A percentile compares a stretch with the other conserved stretches of the same genome.
Evolutionary conservation across 2,329 filamentous ascomycete genomes (phyloP).

Genomic region (Hawksworthiomyces lignivorus): DNA sequence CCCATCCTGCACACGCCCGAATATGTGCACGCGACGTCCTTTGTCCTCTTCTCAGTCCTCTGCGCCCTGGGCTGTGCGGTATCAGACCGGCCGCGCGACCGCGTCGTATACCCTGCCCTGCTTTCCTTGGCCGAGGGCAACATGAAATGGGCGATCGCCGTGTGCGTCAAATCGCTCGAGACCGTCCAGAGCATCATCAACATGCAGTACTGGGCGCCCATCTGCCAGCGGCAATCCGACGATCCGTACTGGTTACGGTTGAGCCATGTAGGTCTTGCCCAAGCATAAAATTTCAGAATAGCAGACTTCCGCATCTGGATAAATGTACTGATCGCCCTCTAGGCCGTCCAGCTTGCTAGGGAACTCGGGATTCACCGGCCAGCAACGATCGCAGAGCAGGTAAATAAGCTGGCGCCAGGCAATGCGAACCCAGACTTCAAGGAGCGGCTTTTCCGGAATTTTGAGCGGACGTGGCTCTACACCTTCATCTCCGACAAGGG

Average conservation of each 20-base stretch:
- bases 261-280: no score
- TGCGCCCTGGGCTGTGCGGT: slow-evolving; percentile 20
- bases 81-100: slow-evolving; percentile 18
- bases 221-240: slow-evolving; percentile 15
- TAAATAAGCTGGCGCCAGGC: slow-evolving; percentile 11
- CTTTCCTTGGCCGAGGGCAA: slow-evolving; percentile 18
- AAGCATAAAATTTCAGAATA: no score
- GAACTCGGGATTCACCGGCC: slow-evolving; percentile 18
- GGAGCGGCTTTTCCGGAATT: slow-evolving; percentile 15
- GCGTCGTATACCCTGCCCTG: slow-evolving; percentile 17
- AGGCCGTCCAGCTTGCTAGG: slow-evolving; percentile 18
- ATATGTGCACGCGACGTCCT: slow-evolving; percentile 18
- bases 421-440: slow-evolving; percentile 9
- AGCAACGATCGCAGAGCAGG: slow-evolving; percentile 15
- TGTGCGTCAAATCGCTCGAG: slow-evolving; percentile 19
- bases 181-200: slow-evolving; percentile 19
- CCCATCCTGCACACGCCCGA: slow-evolving; percentile 18
- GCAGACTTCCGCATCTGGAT: no score
- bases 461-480: slow-evolving; percentile 16
- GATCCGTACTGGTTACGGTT: slow-evolving; percentile 20
- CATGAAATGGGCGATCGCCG: slow-evolving; percentile 20
- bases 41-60: slow-evolving; percentile 20
- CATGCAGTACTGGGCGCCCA: slow-evolving; percentile 20
- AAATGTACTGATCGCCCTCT: slow-evolving; percentile 1
- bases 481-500: slow-evolving; percentile 16